phyloP scores from a whole-genome alignment of 2,329 filamentous ascomycete genomes.

The Cercospora sesami region DNA sequence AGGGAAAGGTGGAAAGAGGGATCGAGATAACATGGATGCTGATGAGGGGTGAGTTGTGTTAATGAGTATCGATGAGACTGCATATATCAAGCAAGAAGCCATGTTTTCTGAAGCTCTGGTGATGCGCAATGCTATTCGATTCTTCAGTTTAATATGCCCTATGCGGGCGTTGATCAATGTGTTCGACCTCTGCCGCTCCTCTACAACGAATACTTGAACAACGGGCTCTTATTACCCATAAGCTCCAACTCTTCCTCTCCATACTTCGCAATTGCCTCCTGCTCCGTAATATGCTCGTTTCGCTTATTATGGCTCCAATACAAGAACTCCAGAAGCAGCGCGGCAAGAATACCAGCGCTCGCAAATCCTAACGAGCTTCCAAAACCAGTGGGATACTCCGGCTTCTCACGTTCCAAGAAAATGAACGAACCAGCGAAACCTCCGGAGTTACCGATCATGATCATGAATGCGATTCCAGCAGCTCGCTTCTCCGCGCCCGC shows the following conservation, averaged over 20 bases:
- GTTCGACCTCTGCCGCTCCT: background rate
- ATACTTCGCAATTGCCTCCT: conserved; percentile 39
- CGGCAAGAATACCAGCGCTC: conserved; percentile 30
- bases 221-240: conserved; percentile 43
- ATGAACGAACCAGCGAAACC: conserved; percentile 30
- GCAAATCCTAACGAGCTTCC: conserved; percentile 38
- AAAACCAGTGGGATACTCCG: conserved; percentile 42
- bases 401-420: conserved; percentile 40
- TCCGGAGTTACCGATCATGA: conserved; percentile 39
- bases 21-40: conserved; percentile 68
- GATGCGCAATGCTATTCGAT: background rate
- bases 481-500: conserved; percentile 41
- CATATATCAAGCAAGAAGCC: background rate
- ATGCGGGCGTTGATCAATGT: no score
- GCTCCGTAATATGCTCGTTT: conserved; percentile 39
- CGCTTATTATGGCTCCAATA: conserved; percentile 41
- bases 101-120: background rate
- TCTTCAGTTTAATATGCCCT: no score
- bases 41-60: conserved; percentile 60
- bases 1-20: conserved; percentile 57
- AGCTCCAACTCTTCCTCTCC: conserved; percentile 40
- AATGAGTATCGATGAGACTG: background rate
- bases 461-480: conserved; percentile 45
- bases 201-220: conserved; percentile 42
- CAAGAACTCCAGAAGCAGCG: conserved; percentile 34